These are phyloP conservation scores for Cryptomeria japonica DNA, from an alignment of 75 land plant genomes.

Conservation along the genomic window DNA sequence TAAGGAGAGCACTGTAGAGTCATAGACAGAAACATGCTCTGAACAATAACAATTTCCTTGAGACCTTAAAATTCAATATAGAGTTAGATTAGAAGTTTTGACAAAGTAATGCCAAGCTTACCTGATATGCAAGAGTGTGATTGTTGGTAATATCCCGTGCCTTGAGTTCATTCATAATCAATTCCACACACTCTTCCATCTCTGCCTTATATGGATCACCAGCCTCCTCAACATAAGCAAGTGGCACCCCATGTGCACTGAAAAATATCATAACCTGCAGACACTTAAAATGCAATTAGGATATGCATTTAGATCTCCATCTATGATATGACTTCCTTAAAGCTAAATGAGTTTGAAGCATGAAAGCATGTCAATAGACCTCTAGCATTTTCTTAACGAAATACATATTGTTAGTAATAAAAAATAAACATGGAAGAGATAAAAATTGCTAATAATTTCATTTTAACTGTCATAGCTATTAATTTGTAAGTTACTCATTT, in stretches of 20 bases:
- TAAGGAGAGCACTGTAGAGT: neutral
- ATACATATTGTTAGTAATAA: too few species aligned
- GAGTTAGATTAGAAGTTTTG: neutral
- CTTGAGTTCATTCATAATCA: conserved; percentile 91
- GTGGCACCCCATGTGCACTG: conserved; percentile 99
- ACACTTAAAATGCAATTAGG: neutral
- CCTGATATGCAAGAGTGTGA: conserved; percentile 98
- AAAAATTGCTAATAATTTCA: too few species aligned
- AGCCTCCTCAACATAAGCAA: conserved; percentile 99
- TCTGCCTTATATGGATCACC: conserved; percentile 99
- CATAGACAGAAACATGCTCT: neutral
- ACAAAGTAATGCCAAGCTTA: conserved; percentile 15
- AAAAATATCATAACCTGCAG: conserved; percentile 93
- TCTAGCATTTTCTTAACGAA: neutral
- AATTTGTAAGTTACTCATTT: neutral
- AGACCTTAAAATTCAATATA: neutral
- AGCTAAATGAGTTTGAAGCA: neutral
- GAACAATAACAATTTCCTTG: neutral
- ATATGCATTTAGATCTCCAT: neutral
- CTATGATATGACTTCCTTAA: neutral
- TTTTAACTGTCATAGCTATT: too few species aligned
- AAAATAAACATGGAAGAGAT: too few species aligned
- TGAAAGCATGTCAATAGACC: neutral
- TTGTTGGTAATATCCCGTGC: conserved; percentile 59
- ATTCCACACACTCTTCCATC: conserved; percentile 99